Percentiles rank a stretch among this genome's conserved stretches.
Evolutionary conservation across 805 yeast genomes (phyloP).

Genomic region (Zygotorulaspora sp.): DNA sequence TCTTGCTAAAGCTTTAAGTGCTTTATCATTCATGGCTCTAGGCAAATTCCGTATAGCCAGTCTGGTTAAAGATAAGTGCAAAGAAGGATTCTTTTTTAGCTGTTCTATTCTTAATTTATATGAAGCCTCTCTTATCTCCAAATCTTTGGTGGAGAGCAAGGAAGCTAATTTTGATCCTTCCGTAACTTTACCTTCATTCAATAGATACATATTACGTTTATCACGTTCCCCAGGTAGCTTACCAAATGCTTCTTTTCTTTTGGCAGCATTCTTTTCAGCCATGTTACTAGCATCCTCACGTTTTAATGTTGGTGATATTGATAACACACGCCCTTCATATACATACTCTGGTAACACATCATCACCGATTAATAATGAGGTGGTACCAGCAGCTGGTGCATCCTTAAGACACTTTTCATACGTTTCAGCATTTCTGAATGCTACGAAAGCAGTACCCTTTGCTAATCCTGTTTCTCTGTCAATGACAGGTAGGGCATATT

Average conservation of each 20-base stretch:
- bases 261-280: constrained; percentile 65
- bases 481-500: constrained; percentile 88
- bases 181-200: constrained; percentile 92
- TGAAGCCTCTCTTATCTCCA: constrained; percentile 85
- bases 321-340: constrained; percentile 85
- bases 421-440: constrained; percentile 60
- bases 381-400: constrained; percentile 69
- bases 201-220: constrained; percentile 73
- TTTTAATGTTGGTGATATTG: constrained; percentile 80
- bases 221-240: constrained; percentile 77
- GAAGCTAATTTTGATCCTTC: constrained; percentile 74
- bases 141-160: constrained; percentile 60
- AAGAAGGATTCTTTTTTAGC: constrained; percentile 80
- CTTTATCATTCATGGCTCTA: constrained; percentile 82
- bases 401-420: constrained; percentile 63
- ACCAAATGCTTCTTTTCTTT: constrained; percentile 73
- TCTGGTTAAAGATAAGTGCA: constrained; percentile 91
- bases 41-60: constrained; percentile 93
- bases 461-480: constrained; percentile 84
- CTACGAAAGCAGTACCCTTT: constrained; percentile 92
- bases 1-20: constrained; percentile 87
- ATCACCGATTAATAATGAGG: constrained; percentile 77
- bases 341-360: constrained; percentile 88
- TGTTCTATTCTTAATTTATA: constrained; percentile 83
- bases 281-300: constrained; percentile 74